phyloP scores from a whole-genome alignment of 352 stramenopile species.

The Nothophytophthora sp. region DNA sequence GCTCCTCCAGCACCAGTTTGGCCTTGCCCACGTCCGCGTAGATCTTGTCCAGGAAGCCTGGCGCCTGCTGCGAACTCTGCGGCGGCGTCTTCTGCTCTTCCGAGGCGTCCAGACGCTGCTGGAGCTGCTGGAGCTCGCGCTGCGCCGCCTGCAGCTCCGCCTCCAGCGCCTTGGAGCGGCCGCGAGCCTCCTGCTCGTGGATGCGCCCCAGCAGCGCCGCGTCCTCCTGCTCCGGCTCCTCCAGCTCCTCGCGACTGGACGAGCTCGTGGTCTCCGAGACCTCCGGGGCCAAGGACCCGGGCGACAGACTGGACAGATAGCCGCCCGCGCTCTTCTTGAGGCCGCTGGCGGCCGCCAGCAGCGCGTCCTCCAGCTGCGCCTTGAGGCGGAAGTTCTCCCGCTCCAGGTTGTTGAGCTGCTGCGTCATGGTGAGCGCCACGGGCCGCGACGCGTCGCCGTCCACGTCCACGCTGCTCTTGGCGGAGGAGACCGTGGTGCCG shows the following conservation, averaged over 20 bases:
- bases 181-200: conserved; percentile 38
- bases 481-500: conserved; percentile 34
- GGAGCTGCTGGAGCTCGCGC: conserved; percentile 32
- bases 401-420: conserved; percentile 75
- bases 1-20: conserved; percentile 72
- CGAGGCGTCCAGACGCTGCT: conserved; percentile 27
- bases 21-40: conserved; percentile 80
- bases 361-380: conserved; percentile 44
- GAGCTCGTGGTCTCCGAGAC: conserved; percentile 49
- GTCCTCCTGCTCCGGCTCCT: conserved; percentile 42
- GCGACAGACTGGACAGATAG: conserved; percentile 24
- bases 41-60: conserved; percentile 78
- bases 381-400: conserved; percentile 74
- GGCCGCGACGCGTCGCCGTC: conserved; percentile 32
- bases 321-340: conserved; percentile 39
- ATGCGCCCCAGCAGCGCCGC: conserved; percentile 29
- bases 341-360: conserved; percentile 29
- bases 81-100: conserved; percentile 13
- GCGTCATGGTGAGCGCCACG: conserved; percentile 59
- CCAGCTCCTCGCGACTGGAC: conserved; percentile 50
- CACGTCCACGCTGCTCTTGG: conserved; percentile 21
- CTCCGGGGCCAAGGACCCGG: conserved; percentile 32
- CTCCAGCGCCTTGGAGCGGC: conserved; percentile 27
- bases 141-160: conserved; percentile 42
- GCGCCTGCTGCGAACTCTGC: conserved; percentile 15